Percentiles rank a stretch among this genome's conserved stretches.
These are phyloP conservation scores for Yamadazyma dushanensis DNA, from an alignment of 1,139 yeast genomes.

Conservation along the genomic window DNA sequence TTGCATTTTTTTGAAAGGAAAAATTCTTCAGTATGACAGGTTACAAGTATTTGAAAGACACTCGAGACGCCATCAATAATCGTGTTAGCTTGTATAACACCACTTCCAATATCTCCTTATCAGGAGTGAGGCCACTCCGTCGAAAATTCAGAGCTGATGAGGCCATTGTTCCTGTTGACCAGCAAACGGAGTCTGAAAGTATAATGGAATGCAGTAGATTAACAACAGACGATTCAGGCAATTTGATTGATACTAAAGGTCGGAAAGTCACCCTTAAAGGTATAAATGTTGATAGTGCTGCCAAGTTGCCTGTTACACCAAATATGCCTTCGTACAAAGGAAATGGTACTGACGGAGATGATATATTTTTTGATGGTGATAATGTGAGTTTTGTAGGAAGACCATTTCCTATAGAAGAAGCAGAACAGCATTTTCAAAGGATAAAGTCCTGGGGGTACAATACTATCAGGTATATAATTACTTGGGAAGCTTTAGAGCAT, in stretches of 20 bases:
- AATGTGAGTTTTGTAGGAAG: conserved; percentile 76
- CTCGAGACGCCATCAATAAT: conserved; percentile 33
- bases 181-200: conserved; percentile 3
- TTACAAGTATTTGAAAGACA: conserved; percentile 21
- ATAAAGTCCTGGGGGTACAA: conserved; percentile 83
- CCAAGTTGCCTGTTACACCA: conserved; percentile 70
- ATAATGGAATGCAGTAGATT: conserved; percentile 35
- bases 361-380: conserved; percentile 66
- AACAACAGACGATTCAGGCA: conserved; percentile 45
- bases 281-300: conserved; percentile 75
- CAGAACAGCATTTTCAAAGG: conserved; percentile 64
- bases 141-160: conserved; percentile 21
- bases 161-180: conserved; percentile 19
- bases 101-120: conserved; percentile 23
- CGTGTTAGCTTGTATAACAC: conserved; percentile 32
- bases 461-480: conserved; percentile 69
- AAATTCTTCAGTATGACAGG: conserved; percentile 20
- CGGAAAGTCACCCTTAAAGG: conserved; percentile 71
- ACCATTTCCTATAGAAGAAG: conserved; percentile 77
- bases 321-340: conserved; percentile 52
- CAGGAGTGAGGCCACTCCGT: conserved; percentile 32
- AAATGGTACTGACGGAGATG: conserved; percentile 40
- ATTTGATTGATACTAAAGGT: conserved; percentile 60
- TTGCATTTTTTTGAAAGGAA: too few species aligned
- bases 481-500: conserved; percentile 95